Percentiles rank a stretch among this genome's conserved stretches.
Evolutionary conservation across 169 alveolate species (phyloP).

Genomic region (Theileria parva): DNA sequence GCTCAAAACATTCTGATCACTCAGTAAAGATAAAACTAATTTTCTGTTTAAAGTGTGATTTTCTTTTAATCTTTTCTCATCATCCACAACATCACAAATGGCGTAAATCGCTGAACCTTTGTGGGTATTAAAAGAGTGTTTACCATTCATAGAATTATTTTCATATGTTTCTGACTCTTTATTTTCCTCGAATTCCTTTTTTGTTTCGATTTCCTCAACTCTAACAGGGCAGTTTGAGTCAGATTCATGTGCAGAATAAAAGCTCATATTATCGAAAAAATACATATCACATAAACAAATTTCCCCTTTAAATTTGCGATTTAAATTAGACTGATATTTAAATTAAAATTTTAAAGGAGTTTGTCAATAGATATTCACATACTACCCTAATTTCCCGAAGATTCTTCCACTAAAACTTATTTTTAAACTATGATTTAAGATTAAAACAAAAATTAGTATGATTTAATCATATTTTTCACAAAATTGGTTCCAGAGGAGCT

Average conservation of each 20-base stretch:
- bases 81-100: constrained; percentile 30
- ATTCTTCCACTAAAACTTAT: not conserved
- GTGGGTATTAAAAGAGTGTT: not conserved
- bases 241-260: not conserved
- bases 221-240: not conserved
- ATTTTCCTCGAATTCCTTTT: not conserved
- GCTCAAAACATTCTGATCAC: not conserved
- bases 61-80: not conserved
- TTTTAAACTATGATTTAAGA: not conserved
- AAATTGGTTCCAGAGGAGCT: not conserved
- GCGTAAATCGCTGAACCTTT: not conserved
- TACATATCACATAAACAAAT: not conserved
- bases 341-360: not conserved
- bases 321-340: not conserved
- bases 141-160: not conserved
- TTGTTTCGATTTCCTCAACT: not conserved
- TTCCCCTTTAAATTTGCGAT: not conserved
- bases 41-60: not conserved
- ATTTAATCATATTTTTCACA: not conserved
- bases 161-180: not conserved
- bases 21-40: constrained; percentile 1
- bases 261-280: not conserved
- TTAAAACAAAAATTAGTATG: not conserved
- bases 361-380: not conserved
- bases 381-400: not conserved